Percentiles rank a stretch among this genome's conserved stretches.
Evolutionary conservation across 306 rosid species (phyloP).

Genomic region (Phaseolus lunatus): DNA sequence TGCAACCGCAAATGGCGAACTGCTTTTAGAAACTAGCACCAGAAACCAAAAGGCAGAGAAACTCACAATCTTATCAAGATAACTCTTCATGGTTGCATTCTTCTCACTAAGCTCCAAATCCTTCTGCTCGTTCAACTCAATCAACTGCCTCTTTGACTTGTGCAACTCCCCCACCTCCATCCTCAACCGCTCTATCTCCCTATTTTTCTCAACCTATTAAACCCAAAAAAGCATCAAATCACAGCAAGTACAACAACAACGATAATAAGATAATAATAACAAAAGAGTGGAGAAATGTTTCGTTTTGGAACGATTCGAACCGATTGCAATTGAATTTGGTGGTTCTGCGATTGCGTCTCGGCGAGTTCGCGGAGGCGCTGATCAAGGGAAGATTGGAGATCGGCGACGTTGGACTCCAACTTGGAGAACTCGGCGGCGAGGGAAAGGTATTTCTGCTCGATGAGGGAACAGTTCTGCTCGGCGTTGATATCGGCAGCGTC

Average conservation of each 20-base stretch:
- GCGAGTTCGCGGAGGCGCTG: constrained; percentile 62
- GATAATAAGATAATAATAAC: neutral
- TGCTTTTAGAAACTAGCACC: neutral
- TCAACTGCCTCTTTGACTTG: constrained; percentile 84
- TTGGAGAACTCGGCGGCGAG: constrained; percentile 79
- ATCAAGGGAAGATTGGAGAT: constrained; percentile 77
- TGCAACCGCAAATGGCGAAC: neutral
- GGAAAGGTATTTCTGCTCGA: constrained; percentile 91
- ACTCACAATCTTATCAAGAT: constrained; percentile 92
- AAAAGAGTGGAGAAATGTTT: neutral
- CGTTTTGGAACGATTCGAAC: constrained; percentile 45
- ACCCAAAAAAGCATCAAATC: constrained; percentile 10
- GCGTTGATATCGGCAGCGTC: constrained; percentile 90
- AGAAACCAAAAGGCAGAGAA: constrained; percentile 30
- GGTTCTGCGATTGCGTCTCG: constrained; percentile 65
- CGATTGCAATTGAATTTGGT: constrained; percentile 62
- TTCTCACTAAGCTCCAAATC: constrained; percentile 80
- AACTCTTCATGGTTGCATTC: constrained; percentile 72
- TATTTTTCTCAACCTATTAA: constrained; percentile 83
- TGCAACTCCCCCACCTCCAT: constrained; percentile 78
- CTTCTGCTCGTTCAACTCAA: constrained; percentile 73
- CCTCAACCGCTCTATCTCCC: constrained; percentile 81
- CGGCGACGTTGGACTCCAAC: constrained; percentile 65
- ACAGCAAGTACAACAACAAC: neutral
- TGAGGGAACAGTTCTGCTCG: constrained; percentile 90